Evolutionary conservation across 2,329 filamentous ascomycete species (phyloP).

Genomic region (Monilinia laxa): DNA sequence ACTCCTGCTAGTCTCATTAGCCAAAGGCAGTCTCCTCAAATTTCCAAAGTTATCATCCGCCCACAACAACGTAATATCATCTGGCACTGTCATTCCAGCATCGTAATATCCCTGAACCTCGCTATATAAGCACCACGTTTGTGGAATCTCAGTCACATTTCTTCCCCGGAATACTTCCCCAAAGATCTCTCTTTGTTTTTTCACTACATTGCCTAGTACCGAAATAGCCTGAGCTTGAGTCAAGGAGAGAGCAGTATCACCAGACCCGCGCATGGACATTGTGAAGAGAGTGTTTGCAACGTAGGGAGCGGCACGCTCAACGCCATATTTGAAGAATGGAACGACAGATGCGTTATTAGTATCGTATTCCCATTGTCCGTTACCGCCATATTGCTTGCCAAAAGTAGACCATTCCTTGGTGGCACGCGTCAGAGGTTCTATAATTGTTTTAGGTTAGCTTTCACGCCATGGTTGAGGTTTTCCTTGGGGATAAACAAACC

Average conservation of each 20-base stretch:
- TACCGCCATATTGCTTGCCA: conserved; percentile 37
- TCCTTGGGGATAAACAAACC: conserved; percentile 23
- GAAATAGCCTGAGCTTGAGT: conserved; percentile 56
- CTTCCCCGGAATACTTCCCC: conserved; percentile 52
- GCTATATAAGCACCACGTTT: conserved; percentile 74
- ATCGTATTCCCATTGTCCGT: conserved; percentile 68
- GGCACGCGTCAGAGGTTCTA: conserved; percentile 66
- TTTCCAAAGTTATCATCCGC: conserved; percentile 71
- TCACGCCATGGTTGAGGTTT: background rate
- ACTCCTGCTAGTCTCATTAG: conserved; percentile 56
- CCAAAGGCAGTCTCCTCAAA: conserved; percentile 59
- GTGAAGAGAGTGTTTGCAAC: conserved; percentile 65
- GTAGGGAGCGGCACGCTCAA: conserved; percentile 62
- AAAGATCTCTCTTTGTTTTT: conserved; percentile 59
- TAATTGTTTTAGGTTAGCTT: conserved; percentile 1
- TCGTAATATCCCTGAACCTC: conserved; percentile 71
- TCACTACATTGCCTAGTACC: conserved; percentile 60
- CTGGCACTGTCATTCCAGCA: conserved; percentile 61
- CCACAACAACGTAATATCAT: conserved; percentile 67
- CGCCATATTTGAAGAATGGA: conserved; percentile 67
- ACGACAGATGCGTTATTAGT: conserved; percentile 68
- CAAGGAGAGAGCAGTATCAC: conserved; percentile 60
- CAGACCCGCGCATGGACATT: conserved; percentile 67
- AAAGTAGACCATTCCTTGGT: conserved; percentile 55
- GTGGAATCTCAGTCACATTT: conserved; percentile 52